These are phyloP conservation scores for Pseudozyma flocculosa DNA, from an alignment of 1,284 basidiomycete species.

Conservation along the genomic window DNA sequence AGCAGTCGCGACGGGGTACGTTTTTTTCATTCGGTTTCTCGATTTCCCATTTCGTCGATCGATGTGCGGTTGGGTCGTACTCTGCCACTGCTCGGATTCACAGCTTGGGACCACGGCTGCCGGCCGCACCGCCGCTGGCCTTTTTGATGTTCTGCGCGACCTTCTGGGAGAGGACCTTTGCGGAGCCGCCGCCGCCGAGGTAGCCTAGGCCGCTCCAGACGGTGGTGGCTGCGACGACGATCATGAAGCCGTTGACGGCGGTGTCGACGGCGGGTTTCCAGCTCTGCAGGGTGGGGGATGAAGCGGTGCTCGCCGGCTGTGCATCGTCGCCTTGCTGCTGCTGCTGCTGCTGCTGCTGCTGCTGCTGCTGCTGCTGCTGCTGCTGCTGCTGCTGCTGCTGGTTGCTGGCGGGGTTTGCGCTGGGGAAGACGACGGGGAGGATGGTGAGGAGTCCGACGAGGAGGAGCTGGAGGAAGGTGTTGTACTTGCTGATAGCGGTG, in stretches of 20 bases:
- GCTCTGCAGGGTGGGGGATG: no score
- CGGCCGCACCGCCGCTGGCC: no score
- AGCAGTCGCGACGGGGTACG: no score
- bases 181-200: slow-evolving; percentile 58
- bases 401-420: slow-evolving; percentile 11
- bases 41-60: no score
- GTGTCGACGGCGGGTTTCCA: slow-evolving; percentile 7
- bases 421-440: slow-evolving; percentile 70
- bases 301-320: neutral
- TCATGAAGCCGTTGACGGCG: slow-evolving; percentile 63
- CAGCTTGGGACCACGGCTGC: no score
- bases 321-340: neutral
- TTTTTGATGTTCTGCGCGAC: neutral
- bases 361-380: no score
- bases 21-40: no score
- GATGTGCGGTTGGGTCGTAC: no score
- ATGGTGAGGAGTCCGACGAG: slow-evolving; percentile 87
- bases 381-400: no score
- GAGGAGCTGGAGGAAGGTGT: slow-evolving; percentile 86
- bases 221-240: slow-evolving; percentile 82
- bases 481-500: slow-evolving; percentile 67
- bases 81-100: no score
- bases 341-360: slow-evolving; percentile 4
- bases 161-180: slow-evolving; percentile 7
- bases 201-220: slow-evolving; percentile 90